Base-by-base conservation (phyloP, 1,284 basidiomycete species). In the Pseudozyma tsukubaensis region DNA sequence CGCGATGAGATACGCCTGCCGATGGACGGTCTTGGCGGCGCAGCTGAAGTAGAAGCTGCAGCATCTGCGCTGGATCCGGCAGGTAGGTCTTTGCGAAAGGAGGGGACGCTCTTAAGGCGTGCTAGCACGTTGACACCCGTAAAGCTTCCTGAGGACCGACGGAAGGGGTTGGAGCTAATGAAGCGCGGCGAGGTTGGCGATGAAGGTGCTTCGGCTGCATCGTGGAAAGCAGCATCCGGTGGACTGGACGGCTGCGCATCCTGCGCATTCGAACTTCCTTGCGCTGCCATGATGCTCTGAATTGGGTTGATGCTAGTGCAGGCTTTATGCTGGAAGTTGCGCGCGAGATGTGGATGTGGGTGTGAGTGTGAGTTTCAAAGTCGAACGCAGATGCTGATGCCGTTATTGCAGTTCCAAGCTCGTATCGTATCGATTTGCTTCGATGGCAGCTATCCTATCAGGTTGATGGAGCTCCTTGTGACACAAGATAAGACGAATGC, bases 211-310 rank as follows among this genome's bases (percentile, higher is more conserved):
- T 51, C 40, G 6, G 36, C 4, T 50, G 62, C 24, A 21, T 36
- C 24, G 39, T 40, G 10, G 24, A 29, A 29, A 29, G 24, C 24
- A 29, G 24, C 24, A 29, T 29, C 24, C 24, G 52, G 5, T 49
- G 55, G 55, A 47, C 44, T 59, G 8, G 59, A 51, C 59, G 65
- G 59, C 40, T 68, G 65, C 53, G 59, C 55, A 59, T 58, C 59
- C 65, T 36, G 39, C 19, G 32, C 37, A 7, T 40, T 14, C 5
- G 14, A 14, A 35, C 58, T 49, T 39, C n/a, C 21, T 12, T 55
- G 57, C 9, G 50, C 50, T 32, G 54, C 36, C 65, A 68, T 68
- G 29, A 43, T 54, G 50, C 24, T 29, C 24, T 29, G 24, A 29
- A 6, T 29, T 29, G 24, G 24, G 24, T 29, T 6, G 24, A 29